These are phyloP conservation scores for Sugiyamaella lignohabitans DNA, from an alignment of 805 yeast genomes.

Conservation along the genomic window DNA sequence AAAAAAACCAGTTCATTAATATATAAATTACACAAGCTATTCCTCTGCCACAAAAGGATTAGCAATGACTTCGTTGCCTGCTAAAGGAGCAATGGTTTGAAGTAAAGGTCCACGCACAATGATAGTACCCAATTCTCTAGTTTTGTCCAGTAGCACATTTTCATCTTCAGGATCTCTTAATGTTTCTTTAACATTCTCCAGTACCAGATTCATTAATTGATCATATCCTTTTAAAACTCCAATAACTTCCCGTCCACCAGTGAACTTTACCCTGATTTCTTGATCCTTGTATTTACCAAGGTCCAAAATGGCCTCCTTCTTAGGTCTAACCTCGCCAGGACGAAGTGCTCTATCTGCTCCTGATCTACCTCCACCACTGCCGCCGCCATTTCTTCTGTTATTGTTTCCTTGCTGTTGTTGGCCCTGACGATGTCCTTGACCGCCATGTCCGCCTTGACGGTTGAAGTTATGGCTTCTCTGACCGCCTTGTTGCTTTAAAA, in stretches of 20 bases:
- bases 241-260: constrained; percentile 77
- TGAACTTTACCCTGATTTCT: constrained; percentile 66
- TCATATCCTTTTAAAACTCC: constrained; percentile 89
- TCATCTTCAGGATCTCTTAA: constrained; percentile 64
- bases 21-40: not conserved
- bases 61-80: constrained; percentile 62
- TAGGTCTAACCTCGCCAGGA: constrained; percentile 43
- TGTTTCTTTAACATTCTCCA: constrained; percentile 58
- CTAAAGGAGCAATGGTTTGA: constrained; percentile 60
- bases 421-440: constrained; percentile 7
- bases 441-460: constrained; percentile 6
- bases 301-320: constrained; percentile 84
- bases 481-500: not conserved
- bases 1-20: no score
- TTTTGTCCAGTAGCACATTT: constrained; percentile 44
- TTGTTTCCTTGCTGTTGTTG: constrained; percentile 5
- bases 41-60: constrained; percentile 48
- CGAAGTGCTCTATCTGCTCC: constrained; percentile 16
- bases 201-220: constrained; percentile 81
- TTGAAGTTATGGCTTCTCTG: not conserved
- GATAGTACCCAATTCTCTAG: constrained; percentile 67
- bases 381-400: constrained; percentile 13
- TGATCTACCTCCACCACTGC: constrained; percentile 16
- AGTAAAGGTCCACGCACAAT: constrained; percentile 83
- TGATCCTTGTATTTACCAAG: constrained; percentile 70